Evolutionary conservation across 1,284 basidiomycete species (phyloP), one percentile per base, ranked within the genome.

Genomic region (Termitomyces sp.): DNA sequence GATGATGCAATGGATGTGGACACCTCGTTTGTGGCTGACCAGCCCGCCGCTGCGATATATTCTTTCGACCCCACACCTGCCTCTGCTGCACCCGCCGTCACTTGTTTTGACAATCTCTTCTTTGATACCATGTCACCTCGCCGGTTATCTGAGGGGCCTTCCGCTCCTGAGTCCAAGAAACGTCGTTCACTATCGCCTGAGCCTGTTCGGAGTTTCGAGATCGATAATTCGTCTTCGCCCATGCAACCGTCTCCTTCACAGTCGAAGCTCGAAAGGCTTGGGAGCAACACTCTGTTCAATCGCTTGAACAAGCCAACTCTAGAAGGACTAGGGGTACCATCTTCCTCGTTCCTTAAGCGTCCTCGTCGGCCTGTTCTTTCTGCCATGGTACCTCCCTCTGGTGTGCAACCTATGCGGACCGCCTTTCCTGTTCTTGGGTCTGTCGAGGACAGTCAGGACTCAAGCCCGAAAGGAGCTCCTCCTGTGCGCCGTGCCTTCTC

Each of bases 1-100:
- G 79, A 80, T 53, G 87, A 89, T 65, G 82, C 82, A 18, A 90
- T 90, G 88, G 87, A 90, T 59, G 74, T 90, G 37, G 88, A 90
- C 64, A 74, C 75, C 34, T 78, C 77, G 16, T 77, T 75, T 55
- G 60, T 68, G 41, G 64, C 67, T 42, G 63, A 71, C 54, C 60
- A 57, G 24, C 61, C 59, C 42, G 60, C 60, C 35, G 59, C 57
- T 40, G 57, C 57, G 46, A 65, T 64, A 16, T 62, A 67, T 53
- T 60, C 69, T 24, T 73, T 72, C 43, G 68, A 74, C 37, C 68
- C 74, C 1, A 66, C 67, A 28, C 77, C 77, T 39, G 63, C 75
- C 26, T 78, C 83, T 11, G 73, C 79, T 24, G 77, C 76, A n/a
- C 75, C 81, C 0, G 77, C 77, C 0, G 66, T 75, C 31, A 76